A percentile compares a stretch with the other conserved stretches of the same genome.
phyloP scores from a whole-genome alignment of 306 rosid genomes.

The Purshia tridentata region DNA sequence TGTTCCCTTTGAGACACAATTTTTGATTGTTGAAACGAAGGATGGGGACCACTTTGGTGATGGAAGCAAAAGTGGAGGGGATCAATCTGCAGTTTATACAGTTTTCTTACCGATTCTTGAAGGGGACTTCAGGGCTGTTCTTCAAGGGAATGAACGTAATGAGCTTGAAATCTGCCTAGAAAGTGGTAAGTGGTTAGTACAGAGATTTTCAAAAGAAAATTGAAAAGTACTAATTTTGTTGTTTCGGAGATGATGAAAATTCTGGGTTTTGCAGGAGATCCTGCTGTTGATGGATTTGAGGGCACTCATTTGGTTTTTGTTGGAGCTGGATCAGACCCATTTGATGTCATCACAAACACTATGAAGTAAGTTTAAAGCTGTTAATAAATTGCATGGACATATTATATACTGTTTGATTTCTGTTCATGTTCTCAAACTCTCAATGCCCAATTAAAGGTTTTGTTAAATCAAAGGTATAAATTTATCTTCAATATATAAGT shows the following conservation, averaged over 20 bases:
- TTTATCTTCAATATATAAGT: neutral
- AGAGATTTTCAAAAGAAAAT: neutral
- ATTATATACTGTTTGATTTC: neutral
- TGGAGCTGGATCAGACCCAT: slow-evolving; percentile 85
- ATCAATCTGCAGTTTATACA: slow-evolving; percentile 45
- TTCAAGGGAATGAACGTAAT: slow-evolving; percentile 76
- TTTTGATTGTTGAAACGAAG: slow-evolving; percentile 66
- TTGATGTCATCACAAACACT: slow-evolving; percentile 71
- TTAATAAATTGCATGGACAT: neutral
- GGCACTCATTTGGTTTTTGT: slow-evolving; percentile 80
- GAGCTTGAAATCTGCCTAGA: slow-evolving; percentile 92
- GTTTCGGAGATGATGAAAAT: slow-evolving; percentile 10
- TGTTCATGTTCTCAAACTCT: neutral
- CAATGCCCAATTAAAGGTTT: neutral
- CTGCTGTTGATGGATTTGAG: slow-evolving; percentile 65
- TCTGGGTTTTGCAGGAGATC: slow-evolving; percentile 61
- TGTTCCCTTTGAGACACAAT: slow-evolving; percentile 82
- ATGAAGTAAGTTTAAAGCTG: slow-evolving; percentile 59
- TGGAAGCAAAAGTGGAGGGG: slow-evolving; percentile 33
- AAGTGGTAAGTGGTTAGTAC: slow-evolving; percentile 54
- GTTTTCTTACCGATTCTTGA: slow-evolving; percentile 86
- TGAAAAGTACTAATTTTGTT: neutral
- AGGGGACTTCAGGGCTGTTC: slow-evolving; percentile 96
- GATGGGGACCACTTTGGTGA: slow-evolving; percentile 42
- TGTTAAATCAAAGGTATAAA: neutral